Evolutionary conservation across 208 protist species (phyloP).

Genomic region (Porcisia hertigi): DNA sequence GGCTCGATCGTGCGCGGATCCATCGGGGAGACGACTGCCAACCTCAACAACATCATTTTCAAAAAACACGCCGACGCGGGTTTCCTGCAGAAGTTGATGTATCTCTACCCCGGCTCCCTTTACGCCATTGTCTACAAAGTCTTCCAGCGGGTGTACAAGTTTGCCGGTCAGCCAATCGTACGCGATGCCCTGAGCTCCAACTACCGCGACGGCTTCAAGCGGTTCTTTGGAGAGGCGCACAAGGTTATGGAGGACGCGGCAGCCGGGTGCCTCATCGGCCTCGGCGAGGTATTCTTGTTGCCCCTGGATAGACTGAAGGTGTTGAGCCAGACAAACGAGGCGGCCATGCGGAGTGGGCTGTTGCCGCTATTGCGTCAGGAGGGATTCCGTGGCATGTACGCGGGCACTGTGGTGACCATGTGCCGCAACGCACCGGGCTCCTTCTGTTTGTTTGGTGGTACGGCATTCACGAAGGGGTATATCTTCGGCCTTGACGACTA

Average conservation of each 20-base stretch:
- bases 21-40: conserved; percentile 44
- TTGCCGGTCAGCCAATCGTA: conserved; percentile 89
- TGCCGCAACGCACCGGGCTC: conserved; percentile 89
- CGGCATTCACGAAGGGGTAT: conserved; percentile 87
- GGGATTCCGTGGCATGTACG: conserved; percentile 85
- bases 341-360: conserved; percentile 63
- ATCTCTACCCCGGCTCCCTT: conserved; percentile 88
- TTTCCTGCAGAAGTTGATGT: conserved; percentile 63
- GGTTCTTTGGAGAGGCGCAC: conserved; percentile 52
- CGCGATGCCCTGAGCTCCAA: conserved; percentile 60
- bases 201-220: conserved; percentile 51
- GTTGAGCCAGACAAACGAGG: conserved; percentile 89
- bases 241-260: conserved; percentile 76
- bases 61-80: conserved; percentile 64
- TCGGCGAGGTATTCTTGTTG: conserved; percentile 88
- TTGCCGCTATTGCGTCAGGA: conserved; percentile 71
- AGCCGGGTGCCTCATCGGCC: conserved; percentile 84
- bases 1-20: conserved; percentile 45
- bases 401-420: conserved; percentile 83
- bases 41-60: conserved; percentile 83
- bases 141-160: conserved; percentile 92
- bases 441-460: conserved; percentile 91
- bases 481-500: conserved; percentile 84
- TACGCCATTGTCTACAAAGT: conserved; percentile 93
- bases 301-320: conserved; percentile 93